Percentiles rank a stretch among this genome's conserved stretches.
These are phyloP conservation scores for Hemileia vastatrix DNA, from an alignment of 1,284 basidiomycete species.

Conservation along the genomic window DNA sequence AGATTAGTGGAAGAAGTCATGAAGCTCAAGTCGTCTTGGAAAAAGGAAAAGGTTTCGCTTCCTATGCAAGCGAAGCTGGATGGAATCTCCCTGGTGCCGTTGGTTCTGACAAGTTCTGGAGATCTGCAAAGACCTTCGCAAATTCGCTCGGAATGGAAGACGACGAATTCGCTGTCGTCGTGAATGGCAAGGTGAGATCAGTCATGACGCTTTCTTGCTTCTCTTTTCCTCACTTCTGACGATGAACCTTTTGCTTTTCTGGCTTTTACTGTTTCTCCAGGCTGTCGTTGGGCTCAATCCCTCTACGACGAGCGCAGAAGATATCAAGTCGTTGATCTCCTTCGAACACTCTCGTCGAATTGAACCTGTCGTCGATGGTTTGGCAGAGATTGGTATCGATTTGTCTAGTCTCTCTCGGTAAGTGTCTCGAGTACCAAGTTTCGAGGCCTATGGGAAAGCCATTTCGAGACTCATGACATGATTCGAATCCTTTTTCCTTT, in stretches of 20 bases:
- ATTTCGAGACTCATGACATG: too few species aligned
- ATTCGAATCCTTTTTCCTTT: neutral
- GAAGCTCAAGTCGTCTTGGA: neutral
- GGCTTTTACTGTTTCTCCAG: neutral
- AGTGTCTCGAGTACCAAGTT: neutral
- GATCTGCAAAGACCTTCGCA: neutral
- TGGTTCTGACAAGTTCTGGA: neutral
- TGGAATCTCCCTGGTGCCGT: neutral
- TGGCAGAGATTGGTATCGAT: conserved; percentile 4
- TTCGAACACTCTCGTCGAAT: conserved; percentile 10
- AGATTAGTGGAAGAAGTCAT: neutral
- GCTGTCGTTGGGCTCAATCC: conserved; percentile 10
- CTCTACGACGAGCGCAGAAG: neutral
- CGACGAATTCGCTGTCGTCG: neutral
- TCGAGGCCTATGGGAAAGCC: too few species aligned
- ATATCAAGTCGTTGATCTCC: conserved; percentile 17
- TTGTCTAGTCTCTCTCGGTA: neutral
- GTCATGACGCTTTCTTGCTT: neutral
- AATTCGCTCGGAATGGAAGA: neutral
- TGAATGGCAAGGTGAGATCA: neutral
- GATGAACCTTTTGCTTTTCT: neutral
- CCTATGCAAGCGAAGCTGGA: neutral
- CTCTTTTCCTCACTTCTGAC: neutral
- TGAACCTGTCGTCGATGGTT: conserved; percentile 5
- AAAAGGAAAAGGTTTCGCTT: neutral